Percentiles rank a stretch among this genome's conserved stretches.
Conservation (phyloP, 306 rosid genomes). For the Rosa chinensis region DNA sequence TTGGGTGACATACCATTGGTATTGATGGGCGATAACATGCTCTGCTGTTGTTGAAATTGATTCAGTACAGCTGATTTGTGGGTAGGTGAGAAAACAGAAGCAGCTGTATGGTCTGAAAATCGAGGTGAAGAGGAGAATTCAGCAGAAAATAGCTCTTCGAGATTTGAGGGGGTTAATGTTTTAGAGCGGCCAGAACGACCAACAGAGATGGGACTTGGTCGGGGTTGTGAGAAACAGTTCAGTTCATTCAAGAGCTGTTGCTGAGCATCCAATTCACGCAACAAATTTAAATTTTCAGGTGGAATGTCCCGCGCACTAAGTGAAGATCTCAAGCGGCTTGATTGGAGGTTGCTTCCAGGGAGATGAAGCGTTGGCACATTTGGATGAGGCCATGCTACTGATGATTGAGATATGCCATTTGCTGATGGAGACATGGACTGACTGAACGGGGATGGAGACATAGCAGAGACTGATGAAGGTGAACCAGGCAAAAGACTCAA, state of each 20-base stretch:
- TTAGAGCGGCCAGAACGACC: slow-evolving; percentile 61
- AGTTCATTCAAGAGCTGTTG: slow-evolving; percentile 65
- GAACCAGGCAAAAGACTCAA: slow-evolving; percentile 79
- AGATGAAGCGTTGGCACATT: slow-evolving; percentile 86
- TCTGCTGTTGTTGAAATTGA: slow-evolving; percentile 85
- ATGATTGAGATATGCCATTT: slow-evolving; percentile 52
- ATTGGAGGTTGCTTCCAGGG: slow-evolving; percentile 78
- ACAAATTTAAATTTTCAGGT: slow-evolving; percentile 46
- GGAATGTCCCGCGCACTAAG: slow-evolving; percentile 78
- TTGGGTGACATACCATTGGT: slow-evolving; percentile 68
- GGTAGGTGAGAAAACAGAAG: slow-evolving; percentile 69
- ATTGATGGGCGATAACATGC: slow-evolving; percentile 69
- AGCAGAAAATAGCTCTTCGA: slow-evolving; percentile 76
- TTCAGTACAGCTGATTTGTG: slow-evolving; percentile 71
- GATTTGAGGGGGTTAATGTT: slow-evolving; percentile 76
- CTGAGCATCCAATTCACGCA: slow-evolving; percentile 61
- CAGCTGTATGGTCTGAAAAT: slow-evolving; percentile 61
- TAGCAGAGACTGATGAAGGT: slow-evolving; percentile 68
- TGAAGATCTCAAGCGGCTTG: slow-evolving; percentile 86
- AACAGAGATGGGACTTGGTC: slow-evolving; percentile 42
- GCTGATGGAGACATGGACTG: slow-evolving; percentile 83
- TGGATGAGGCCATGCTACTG: slow-evolving; percentile 70
- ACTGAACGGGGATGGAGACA: slow-evolving; percentile 73
- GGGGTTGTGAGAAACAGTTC: slow-evolving; percentile 62
- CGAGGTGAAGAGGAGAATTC: slow-evolving; percentile 75